phyloP scores from a whole-genome alignment of 2,329 filamentous ascomycete species.

The Pyrenophora teres region DNA sequence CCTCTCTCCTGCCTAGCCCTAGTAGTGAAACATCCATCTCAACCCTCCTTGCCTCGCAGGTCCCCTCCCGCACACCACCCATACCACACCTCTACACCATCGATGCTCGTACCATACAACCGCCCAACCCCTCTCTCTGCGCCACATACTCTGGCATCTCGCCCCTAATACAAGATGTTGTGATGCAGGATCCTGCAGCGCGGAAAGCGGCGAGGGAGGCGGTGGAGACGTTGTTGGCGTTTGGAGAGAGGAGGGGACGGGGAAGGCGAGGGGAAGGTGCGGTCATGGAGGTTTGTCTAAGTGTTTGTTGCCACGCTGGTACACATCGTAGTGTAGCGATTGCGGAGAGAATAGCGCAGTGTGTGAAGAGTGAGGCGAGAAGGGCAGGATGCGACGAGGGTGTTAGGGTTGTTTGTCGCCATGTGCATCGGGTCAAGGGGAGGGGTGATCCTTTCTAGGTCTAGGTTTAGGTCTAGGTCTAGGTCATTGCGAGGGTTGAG shows the following conservation, averaged over 20 bases:
- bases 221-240: conserved; percentile 17
- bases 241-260: conserved; percentile 11
- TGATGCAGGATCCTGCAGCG: conserved; percentile 27
- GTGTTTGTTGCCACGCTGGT: conserved; percentile 33
- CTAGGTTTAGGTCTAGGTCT: neutral
- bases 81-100: conserved; percentile 35
- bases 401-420: conserved; percentile 30
- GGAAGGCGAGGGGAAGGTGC: conserved; percentile 9
- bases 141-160: conserved; percentile 30
- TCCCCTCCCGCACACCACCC: conserved; percentile 11
- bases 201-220: conserved; percentile 15
- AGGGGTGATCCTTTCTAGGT: conserved; percentile 25
- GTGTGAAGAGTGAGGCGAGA: conserved; percentile 21
- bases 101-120: conserved; percentile 18
- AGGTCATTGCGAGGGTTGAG: too few relatives aligned
- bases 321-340: conserved; percentile 42
- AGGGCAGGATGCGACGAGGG: conserved; percentile 14
- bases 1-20: conserved; percentile 6
- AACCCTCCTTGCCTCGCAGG: conserved; percentile 18
- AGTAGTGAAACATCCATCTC: neutral
- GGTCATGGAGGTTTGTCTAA: conserved; percentile 14
- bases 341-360: conserved; percentile 34
- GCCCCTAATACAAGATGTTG: conserved; percentile 24
- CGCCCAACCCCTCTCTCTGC: conserved; percentile 22
- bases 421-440: conserved; percentile 36